phyloP scores from a whole-genome alignment of 176 grass and related monocot genomes.

The Musa troglodytarum region DNA sequence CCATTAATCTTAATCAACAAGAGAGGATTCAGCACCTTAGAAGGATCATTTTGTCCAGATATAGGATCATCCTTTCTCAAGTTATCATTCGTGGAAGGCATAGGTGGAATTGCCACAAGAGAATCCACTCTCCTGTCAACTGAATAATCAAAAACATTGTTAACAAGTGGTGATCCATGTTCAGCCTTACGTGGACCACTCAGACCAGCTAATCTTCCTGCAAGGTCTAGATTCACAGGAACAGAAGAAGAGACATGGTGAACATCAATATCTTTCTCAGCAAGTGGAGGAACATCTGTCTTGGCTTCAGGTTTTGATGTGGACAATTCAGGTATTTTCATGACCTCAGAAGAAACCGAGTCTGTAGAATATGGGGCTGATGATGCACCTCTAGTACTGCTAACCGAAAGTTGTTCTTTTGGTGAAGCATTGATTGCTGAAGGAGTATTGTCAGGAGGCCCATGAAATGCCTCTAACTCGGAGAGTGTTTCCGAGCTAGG shows the following conservation, averaged over 20 bases:
- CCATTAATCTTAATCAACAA: conserved; percentile 33
- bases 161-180: conserved; percentile 30
- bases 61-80: conserved; percentile 30
- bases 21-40: conserved; percentile 32
- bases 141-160: conserved; percentile 42
- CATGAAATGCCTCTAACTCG: conserved; percentile 23
- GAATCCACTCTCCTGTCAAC: conserved; percentile 14
- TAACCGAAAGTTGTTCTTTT: conserved; percentile 17
- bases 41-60: conserved; percentile 29
- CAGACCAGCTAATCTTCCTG: conserved; percentile 30
- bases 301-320: conserved; percentile 32
- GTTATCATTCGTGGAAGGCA: conserved; percentile 31
- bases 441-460: conserved; percentile 31
- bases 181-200: conserved; percentile 35
- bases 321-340: conserved; percentile 30
- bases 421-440: conserved; percentile 18
- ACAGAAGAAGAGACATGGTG: conserved; percentile 23
- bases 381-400: conserved; percentile 17
- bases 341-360: conserved; percentile 22
- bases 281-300: conserved; percentile 30
- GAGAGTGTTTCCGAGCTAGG: conserved; percentile 24
- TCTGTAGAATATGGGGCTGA: conserved; percentile 1
- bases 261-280: conserved; percentile 35
- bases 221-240: conserved; percentile 36
- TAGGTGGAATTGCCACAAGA: conserved; percentile 4